Evolutionary conservation across 768 basidiomycete genomes (phyloP).

Genomic region (Wakefieldia striispora): DNA sequence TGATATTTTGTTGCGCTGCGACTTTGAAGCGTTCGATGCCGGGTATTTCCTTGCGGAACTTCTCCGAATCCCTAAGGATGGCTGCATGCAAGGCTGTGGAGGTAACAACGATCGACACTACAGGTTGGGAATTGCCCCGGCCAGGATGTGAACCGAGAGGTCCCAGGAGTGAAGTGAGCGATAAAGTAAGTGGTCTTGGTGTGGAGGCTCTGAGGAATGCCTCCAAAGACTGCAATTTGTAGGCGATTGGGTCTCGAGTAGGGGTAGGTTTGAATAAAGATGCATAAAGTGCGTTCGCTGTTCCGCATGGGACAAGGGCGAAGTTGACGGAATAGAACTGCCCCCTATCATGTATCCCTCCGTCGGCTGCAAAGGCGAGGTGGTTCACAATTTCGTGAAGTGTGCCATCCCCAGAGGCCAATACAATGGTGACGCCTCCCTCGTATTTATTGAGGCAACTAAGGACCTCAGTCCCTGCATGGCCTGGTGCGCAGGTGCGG

Average conservation of each 20-base stretch:
- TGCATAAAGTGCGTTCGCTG: constrained; percentile 90
- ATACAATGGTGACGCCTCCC: constrained; percentile 45
- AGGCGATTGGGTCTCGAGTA: constrained; percentile 28
- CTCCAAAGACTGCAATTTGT: constrained; percentile 55
- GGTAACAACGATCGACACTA: constrained; percentile 76
- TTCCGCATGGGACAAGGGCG: constrained; percentile 72
- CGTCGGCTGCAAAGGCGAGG: constrained; percentile 31
- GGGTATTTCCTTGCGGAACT: constrained; percentile 63
- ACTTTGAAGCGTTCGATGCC: constrained; percentile 85
- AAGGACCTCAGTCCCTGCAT: constrained; percentile 52
- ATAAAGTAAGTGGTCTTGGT: constrained; percentile 49
- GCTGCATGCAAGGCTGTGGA: constrained; percentile 85
- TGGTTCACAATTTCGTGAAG: constrained; percentile 83
- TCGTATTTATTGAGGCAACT: constrained; percentile 37
- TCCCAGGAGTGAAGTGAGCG: constrained; percentile 46
- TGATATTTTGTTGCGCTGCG: constrained; percentile 75
- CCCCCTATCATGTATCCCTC: constrained; percentile 15
- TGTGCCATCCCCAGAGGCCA: constrained; percentile 90
- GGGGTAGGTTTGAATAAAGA: constrained; percentile 62
- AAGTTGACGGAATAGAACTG: constrained; percentile 35
- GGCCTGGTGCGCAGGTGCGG: constrained; percentile 49
- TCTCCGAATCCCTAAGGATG: constrained; percentile 81
- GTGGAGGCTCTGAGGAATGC: constrained; percentile 43
- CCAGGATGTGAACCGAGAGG: constrained; percentile 25
- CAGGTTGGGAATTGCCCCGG: constrained; percentile 16